These are phyloP conservation scores for Apiospora saccharicola DNA, from an alignment of 2,329 filamentous ascomycete species.

Conservation along the genomic window DNA sequence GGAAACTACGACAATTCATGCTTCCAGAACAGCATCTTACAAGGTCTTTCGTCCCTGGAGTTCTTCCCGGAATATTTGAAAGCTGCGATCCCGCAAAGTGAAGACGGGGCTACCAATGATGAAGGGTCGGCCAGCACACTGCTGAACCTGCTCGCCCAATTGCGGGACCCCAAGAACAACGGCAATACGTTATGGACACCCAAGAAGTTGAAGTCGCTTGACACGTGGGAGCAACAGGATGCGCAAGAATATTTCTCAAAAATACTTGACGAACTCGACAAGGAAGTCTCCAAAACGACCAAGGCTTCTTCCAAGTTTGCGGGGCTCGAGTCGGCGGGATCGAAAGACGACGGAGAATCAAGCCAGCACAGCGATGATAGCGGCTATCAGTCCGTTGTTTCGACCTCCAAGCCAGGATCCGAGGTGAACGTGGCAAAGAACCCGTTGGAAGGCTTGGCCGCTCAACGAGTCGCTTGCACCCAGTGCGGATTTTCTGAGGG, in stretches of 20 bases:
- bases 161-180: conserved; percentile 75
- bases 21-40: conserved; percentile 96
- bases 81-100: conserved; percentile 42
- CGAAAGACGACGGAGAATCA: conserved; percentile 47
- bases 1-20: conserved; percentile 96
- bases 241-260: conserved; percentile 97
- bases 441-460: conserved; percentile 85
- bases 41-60: conserved; percentile 79
- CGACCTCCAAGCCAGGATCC: conserved; percentile 45
- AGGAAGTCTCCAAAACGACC: conserved; percentile 68
- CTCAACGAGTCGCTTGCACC: conserved; percentile 88
- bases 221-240: conserved; percentile 95
- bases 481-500: conserved; percentile 88
- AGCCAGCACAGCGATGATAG: conserved; percentile 64
- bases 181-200: conserved; percentile 85
- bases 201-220: conserved; percentile 85
- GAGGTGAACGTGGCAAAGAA: conserved; percentile 62
- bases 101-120: conserved; percentile 31
- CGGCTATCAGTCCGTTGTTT: conserved; percentile 59
- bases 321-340: conserved; percentile 49
- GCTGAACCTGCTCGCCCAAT: conserved; percentile 69
- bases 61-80: conserved; percentile 73
- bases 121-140: conserved; percentile 58
- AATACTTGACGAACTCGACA: conserved; percentile 83
- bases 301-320: conserved; percentile 41